phyloP scores from a whole-genome alignment of 805 yeast species.

The Saccharomycopsis fermentans region DNA sequence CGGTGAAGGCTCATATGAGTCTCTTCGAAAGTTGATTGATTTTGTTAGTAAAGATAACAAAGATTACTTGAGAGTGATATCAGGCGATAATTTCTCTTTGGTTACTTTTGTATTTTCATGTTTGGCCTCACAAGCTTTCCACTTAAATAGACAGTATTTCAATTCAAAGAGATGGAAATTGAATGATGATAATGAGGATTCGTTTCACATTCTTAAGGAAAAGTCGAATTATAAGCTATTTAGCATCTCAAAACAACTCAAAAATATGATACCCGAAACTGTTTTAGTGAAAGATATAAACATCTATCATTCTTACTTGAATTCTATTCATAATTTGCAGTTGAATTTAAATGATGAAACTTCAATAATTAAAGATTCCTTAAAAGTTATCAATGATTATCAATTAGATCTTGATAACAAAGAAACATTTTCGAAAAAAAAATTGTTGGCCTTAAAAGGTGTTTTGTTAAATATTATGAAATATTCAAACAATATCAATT shows the following conservation, averaged over 20 bases:
- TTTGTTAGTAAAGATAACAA: not conserved
- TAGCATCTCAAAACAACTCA: not conserved
- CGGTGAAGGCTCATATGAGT: not conserved
- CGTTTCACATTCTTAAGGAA: not conserved
- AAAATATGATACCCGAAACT: not conserved
- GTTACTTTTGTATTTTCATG: not conserved
- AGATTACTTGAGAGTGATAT: not conserved
- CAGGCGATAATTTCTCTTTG: not conserved
- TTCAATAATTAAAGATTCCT: not conserved
- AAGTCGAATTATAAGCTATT: not conserved
- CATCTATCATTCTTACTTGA: not conserved
- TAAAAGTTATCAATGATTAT: not conserved
- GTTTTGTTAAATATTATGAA: not conserved
- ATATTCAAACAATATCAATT: not conserved
- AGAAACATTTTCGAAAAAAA: not conserved
- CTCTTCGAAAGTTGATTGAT: not conserved
- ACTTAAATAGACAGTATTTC: constrained; percentile 2
- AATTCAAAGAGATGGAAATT: not conserved
- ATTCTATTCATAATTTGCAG: constrained; percentile 12
- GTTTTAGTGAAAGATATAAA: not conserved
- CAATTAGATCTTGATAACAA: not conserved
- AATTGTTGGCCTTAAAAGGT: not conserved
- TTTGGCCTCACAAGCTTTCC: not conserved
- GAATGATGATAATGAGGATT: not conserved
- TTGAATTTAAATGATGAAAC: not conserved